Percentiles rank a stretch among this genome's conserved stretches.
Evolutionary conservation across 495 filamentous ascomycete genomes (phyloP).

Genomic region (Parathielavia hyrcaniae): DNA sequence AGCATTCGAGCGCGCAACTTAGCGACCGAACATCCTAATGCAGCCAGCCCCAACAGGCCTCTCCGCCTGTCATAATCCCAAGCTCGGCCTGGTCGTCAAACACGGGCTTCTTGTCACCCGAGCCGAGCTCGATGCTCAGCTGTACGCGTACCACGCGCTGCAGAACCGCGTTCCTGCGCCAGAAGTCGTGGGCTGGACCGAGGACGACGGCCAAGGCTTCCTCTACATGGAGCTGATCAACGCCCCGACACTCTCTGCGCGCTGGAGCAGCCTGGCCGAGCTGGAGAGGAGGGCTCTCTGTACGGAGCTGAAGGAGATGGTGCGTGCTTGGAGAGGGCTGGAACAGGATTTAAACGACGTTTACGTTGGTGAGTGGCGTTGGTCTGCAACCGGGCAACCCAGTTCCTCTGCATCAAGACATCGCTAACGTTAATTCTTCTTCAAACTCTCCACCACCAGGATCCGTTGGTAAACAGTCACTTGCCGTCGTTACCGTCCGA

Average conservation of each 20-base stretch:
- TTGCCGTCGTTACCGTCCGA: constrained; percentile 5
- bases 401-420: neutral
- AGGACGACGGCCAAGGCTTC: constrained; percentile 24
- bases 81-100: constrained; percentile 5
- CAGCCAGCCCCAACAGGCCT: neutral
- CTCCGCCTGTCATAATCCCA: constrained; percentile 2
- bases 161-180: constrained; percentile 5
- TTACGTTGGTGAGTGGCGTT: constrained; percentile 5
- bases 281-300: constrained; percentile 27
- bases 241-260: constrained; percentile 25
- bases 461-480: neutral
- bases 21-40: neutral
- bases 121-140: constrained; percentile 4
- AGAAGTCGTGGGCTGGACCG: constrained; percentile 6
- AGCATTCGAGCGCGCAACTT: neutral
- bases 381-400: neutral
- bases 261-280: constrained; percentile 26
- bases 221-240: constrained; percentile 30
- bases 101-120: neutral
- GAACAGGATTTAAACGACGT: constrained; percentile 21
- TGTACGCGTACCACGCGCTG: neutral
- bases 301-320: constrained; percentile 27
- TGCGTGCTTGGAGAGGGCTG: constrained; percentile 28
- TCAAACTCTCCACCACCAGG: neutral
- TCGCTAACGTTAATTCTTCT: neutral